phyloP scores from a whole-genome alignment of 192 early-diverging fungal genomes.

The Coemansia sp. region DNA sequence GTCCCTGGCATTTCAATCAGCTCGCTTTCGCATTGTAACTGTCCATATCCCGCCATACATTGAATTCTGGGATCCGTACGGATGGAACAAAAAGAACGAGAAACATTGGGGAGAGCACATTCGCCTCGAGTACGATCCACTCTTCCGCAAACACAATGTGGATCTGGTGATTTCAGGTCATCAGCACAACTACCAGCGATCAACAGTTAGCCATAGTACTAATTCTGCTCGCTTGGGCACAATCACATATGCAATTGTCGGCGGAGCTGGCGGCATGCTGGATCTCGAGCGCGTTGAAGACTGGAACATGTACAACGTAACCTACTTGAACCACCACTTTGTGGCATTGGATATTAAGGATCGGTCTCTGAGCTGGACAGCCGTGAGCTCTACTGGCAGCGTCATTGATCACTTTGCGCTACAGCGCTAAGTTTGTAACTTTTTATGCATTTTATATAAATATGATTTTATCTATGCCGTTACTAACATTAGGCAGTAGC shows the following conservation, averaged over 20 bases:
- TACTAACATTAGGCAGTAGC: not conserved
- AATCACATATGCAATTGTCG: conserved; percentile 69
- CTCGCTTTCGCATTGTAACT: conserved; percentile 64
- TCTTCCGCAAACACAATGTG: conserved; percentile 66
- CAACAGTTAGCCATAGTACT: conserved; percentile 17
- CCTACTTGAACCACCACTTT: conserved; percentile 55
- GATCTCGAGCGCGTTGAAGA: conserved; percentile 65
- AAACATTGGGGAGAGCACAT: conserved; percentile 73
- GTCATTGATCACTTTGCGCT: conserved; percentile 31
- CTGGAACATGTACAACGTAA: conserved; percentile 62
- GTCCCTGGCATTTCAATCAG: conserved; percentile 54
- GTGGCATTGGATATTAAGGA: conserved; percentile 45
- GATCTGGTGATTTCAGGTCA: conserved; percentile 77
- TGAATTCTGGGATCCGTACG: conserved; percentile 72
- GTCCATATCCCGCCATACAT: conserved; percentile 75
- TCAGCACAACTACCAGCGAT: conserved; percentile 76
- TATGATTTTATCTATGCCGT: not conserved
- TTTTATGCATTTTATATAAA: not conserved
- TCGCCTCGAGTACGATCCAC: conserved; percentile 60
- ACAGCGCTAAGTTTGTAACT: not conserved
- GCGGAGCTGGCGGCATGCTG: conserved; percentile 68
- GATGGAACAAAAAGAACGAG: conserved; percentile 67
- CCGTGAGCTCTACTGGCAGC: conserved; percentile 16
- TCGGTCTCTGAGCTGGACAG: conserved; percentile 28
- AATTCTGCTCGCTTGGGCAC: conserved; percentile 42